phyloP scores from a whole-genome alignment of 495 filamentous ascomycete species.

The Paragyromitra xinjiangensis region DNA sequence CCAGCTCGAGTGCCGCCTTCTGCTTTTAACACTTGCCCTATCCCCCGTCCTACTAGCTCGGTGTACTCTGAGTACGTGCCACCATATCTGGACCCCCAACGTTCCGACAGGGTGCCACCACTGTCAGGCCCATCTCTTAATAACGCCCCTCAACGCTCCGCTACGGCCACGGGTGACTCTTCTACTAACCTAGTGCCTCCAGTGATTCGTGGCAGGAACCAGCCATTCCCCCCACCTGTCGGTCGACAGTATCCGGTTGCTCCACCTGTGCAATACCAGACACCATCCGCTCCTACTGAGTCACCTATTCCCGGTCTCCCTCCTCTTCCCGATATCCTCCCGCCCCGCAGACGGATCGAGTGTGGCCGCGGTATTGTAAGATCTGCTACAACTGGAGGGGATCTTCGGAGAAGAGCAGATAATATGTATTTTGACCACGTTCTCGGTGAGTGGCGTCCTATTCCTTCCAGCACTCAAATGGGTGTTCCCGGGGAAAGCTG shows the following conservation, averaged over 20 bases:
- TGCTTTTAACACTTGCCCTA: not conserved
- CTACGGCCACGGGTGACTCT: not conserved
- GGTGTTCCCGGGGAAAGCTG: not conserved
- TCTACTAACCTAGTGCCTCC: not conserved
- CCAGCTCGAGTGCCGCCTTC: not conserved
- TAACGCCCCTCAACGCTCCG: not conserved
- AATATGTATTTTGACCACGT: slow-evolving; percentile 10
- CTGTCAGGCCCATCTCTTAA: not conserved
- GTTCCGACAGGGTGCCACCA: not conserved
- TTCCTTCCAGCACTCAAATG: not conserved
- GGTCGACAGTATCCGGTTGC: not conserved
- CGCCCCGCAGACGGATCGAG: not conserved
- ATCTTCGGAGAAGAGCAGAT: not conserved
- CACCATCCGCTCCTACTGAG: not conserved
- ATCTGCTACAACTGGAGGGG: not conserved
- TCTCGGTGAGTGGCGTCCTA: not conserved
- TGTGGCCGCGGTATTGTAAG: slow-evolving; percentile 5
- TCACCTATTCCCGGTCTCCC: not conserved
- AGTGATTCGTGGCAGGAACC: not conserved
- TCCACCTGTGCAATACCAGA: not conserved
- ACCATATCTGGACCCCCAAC: not conserved
- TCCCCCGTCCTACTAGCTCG: not conserved
- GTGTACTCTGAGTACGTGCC: not conserved
- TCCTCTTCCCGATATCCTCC: not conserved
- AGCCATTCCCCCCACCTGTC: not conserved